A percentile compares a stretch with the other conserved stretches of the same genome.
Evolutionary conservation across 345 rosid genomes (phyloP).

Genomic region (Brassica carinata): DNA sequence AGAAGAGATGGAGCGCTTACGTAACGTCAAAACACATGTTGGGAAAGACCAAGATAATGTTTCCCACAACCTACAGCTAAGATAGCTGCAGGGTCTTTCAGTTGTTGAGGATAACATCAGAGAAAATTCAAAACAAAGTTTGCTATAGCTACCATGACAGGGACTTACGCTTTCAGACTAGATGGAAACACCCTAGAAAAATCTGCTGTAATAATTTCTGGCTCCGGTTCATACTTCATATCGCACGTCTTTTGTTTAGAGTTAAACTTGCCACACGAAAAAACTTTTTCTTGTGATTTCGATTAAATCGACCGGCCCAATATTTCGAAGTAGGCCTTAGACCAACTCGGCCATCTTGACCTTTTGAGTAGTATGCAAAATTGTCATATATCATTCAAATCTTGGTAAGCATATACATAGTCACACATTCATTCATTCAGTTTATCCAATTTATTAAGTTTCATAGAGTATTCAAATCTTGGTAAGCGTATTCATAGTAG

Average conservation of each 20-base stretch:
- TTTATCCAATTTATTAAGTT: too few species aligned
- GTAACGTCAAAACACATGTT: slow-evolving; percentile 43
- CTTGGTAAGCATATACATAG: neutral
- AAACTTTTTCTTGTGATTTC: neutral
- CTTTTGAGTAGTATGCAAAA: too few species aligned
- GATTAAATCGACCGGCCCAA: neutral
- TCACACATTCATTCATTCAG: neutral
- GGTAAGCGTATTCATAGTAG: neutral
- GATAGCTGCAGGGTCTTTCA: slow-evolving; percentile 69
- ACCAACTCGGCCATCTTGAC: too few species aligned
- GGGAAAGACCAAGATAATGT: slow-evolving; percentile 47
- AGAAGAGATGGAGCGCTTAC: slow-evolving; percentile 60
- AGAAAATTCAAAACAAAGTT: slow-evolving; percentile 69
- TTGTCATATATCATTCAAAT: neutral
- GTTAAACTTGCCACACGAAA: too few species aligned
- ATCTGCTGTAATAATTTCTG: too few species aligned
- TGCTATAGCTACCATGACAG: slow-evolving; percentile 68
- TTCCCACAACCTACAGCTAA: slow-evolving; percentile 53
- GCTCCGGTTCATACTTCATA: too few species aligned
- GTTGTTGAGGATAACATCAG: slow-evolving; percentile 70
- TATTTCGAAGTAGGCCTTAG: too few species aligned
- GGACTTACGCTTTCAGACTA: slow-evolving; percentile 45
- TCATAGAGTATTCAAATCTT: neutral
- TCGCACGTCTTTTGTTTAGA: too few species aligned
- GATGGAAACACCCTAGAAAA: too few species aligned